These are phyloP conservation scores for Boechera stricta DNA, from an alignment of 345 rosid genomes.

Conservation along the genomic window DNA sequence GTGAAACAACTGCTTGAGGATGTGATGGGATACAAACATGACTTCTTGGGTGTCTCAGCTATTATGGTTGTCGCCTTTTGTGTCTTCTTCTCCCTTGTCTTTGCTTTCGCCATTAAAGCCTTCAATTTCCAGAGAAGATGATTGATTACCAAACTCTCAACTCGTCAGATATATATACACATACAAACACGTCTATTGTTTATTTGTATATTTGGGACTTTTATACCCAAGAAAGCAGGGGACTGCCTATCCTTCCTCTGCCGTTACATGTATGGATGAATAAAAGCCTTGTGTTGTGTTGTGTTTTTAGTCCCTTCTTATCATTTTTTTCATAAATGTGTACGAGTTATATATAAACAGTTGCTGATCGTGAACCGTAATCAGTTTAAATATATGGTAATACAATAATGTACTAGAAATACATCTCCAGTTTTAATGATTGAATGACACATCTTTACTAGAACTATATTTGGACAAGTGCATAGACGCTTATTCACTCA, in stretches of 20 bases:
- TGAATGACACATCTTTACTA: too few relatives aligned
- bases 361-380: background rate
- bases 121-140: constrained; percentile 95
- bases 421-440: too few relatives aligned
- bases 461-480: too few relatives aligned
- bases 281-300: constrained; percentile 22
- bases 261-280: constrained; percentile 32
- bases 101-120: constrained; percentile 82
- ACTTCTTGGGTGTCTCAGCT: constrained; percentile 75
- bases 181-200: constrained; percentile 33
- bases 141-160: constrained; percentile 18
- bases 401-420: too few relatives aligned
- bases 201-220: constrained; percentile 39
- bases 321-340: background rate
- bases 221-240: constrained; percentile 15
- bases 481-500: too few relatives aligned
- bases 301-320: background rate
- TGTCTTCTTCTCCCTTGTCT: constrained; percentile 68
- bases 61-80: constrained; percentile 74
- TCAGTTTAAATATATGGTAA: background rate
- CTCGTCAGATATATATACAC: constrained; percentile 1
- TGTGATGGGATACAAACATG: constrained; percentile 78
- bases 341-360: background rate
- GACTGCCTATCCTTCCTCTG: constrained; percentile 6
- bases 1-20: constrained; percentile 56